Base-by-base conservation (phyloP, 2,329 filamentous ascomycete species). In the Cryphonectria naterciae region DNA sequence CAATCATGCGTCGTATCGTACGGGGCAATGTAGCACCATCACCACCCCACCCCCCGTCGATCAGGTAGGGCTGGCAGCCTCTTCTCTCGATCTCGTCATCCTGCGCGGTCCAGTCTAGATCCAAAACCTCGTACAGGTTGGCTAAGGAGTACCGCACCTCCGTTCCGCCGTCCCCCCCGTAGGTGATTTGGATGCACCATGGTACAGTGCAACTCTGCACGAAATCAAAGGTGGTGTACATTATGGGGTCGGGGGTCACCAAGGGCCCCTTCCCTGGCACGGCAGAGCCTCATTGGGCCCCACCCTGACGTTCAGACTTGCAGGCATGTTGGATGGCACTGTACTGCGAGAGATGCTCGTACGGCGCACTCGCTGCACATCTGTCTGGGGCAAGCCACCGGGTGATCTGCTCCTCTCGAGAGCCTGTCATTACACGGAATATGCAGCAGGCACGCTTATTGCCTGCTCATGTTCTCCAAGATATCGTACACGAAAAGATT, bases 401-500 rank as follows among this genome's bases (percentile, higher is more conserved):
- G 32, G 11, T 41, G 25, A 37, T 25, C n/a, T n/a, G 64, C 17
- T 54, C 46, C 32, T 67, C 39, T 67, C 10, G 25, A 32, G 32
- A 41, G 49, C 19, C 39, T 58, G 22, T 41, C 43, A 28, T 65
- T 58, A 67, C 49, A 37, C 54, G 41, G 41, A 60, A 41, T 60
- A 69, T 60, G 43, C 28, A 64, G 65, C 52, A 43, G 65, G 65
- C 65, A 56, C 39, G 35, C 22, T 58, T 13, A 41, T 67, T 56
- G 35, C 58, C 58, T 61, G 58, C 58, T 19, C 35, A 32, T 61
- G 35, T 61, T 61, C 58, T 39, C 19, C 19, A 65, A 54, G n/a
- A 67, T 67, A 67, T 69, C 64, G 67, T 71, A 69, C 67, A 71
- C 28, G 54, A 62, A 62, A 65, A 65, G 19, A 56, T 28, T 37